A percentile compares a stretch with the other conserved stretches of the same genome.
These are phyloP conservation scores for Saposhnikovia divaricata DNA, from an alignment of 129 eudicot genomes.

Conservation along the genomic window DNA sequence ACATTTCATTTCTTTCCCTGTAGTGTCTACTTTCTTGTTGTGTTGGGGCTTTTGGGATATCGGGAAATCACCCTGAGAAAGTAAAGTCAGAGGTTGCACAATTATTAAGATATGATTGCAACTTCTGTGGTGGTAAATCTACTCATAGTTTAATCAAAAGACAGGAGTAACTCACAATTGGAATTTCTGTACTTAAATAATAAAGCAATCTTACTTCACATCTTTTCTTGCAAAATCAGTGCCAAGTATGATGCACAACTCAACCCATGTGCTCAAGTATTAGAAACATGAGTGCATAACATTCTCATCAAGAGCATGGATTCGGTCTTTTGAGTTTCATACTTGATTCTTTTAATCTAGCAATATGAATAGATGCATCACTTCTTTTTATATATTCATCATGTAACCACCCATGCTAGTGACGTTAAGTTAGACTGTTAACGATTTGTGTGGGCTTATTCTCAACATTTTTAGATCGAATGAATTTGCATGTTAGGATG, in stretches of 20 bases:
- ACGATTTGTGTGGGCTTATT: background rate
- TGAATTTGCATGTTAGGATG: background rate
- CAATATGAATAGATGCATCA: background rate
- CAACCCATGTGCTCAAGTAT: background rate
- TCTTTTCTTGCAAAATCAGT: background rate
- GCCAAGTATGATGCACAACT: background rate
- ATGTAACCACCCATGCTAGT: background rate
- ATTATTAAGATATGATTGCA: background rate
- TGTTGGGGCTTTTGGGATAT: background rate
- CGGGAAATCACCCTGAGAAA: background rate
- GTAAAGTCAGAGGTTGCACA: background rate
- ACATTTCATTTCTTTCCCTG: background rate
- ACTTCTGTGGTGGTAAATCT: background rate
- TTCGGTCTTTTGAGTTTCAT: background rate
- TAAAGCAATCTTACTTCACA: background rate
- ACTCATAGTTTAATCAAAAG: background rate
- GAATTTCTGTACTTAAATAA: background rate
- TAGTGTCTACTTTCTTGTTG: background rate
- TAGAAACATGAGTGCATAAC: background rate
- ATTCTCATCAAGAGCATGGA: background rate
- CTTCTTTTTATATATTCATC: background rate
- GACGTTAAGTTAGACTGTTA: background rate
- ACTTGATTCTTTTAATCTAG: background rate
- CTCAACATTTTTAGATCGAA: background rate
- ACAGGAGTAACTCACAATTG: background rate